Evolutionary conservation across 2,329 filamentous ascomycete species (phyloP).

Genomic region (Arthroderma uncinatum): DNA sequence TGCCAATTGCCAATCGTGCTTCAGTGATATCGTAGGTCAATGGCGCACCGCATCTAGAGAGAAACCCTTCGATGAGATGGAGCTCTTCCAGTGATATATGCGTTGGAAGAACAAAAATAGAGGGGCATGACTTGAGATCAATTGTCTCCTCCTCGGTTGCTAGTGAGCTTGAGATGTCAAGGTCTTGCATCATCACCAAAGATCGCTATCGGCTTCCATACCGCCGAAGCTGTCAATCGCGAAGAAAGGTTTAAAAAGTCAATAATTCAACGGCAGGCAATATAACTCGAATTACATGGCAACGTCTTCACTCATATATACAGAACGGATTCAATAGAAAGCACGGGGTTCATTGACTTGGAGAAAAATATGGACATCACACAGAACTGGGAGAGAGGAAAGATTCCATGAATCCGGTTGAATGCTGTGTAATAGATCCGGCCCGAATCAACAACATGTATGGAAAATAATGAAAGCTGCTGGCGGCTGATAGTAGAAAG

Average conservation of each 20-base stretch:
- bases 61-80: conserved; percentile 51
- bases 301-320: background rate
- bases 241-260: background rate
- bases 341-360: background rate
- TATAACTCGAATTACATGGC: conserved; percentile 1
- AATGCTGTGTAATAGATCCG: too few relatives aligned
- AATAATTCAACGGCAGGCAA: background rate
- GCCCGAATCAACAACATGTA: too few relatives aligned
- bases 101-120: conserved; percentile 61
- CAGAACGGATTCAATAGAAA: background rate
- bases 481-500: background rate
- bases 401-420: background rate
- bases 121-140: conserved; percentile 35
- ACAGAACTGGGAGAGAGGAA: background rate
- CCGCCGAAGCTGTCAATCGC: background rate
- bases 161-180: background rate
- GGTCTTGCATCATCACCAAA: background rate
- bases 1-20: conserved; percentile 64
- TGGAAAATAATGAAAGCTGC: too few relatives aligned
- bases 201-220: background rate
- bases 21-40: conserved; percentile 62
- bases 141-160: background rate
- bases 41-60: conserved; percentile 44
- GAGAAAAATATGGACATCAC: background rate
- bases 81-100: conserved; percentile 56